These are phyloP conservation scores for Pezicula neosporulosa DNA, from an alignment of 2,329 filamentous ascomycete species.

Conservation along the genomic window DNA sequence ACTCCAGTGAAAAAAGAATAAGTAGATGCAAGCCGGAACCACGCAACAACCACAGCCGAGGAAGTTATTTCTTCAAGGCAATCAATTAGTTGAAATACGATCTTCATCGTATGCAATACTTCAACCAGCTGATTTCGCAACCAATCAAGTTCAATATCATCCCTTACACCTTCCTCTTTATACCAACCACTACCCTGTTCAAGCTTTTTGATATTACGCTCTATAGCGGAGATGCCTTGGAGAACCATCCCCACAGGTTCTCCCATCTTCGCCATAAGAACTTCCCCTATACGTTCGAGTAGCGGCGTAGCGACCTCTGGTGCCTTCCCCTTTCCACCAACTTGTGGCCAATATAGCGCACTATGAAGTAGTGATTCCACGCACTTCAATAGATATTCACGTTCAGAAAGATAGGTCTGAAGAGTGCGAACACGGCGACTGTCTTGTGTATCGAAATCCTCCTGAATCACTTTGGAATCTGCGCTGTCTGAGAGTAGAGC, in stretches of 20 bases:
- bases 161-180: slow-evolving; percentile 39
- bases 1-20: slow-evolving; percentile 69
- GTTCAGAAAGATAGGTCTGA: slow-evolving; percentile 67
- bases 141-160: slow-evolving; percentile 57
- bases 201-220: slow-evolving; percentile 43
- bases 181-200: slow-evolving; percentile 41
- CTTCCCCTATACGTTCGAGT: slow-evolving; percentile 9
- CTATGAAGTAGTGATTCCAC: slow-evolving; percentile 42
- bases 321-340: slow-evolving; percentile 4
- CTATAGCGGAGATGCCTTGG: slow-evolving; percentile 44
- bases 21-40: slow-evolving; percentile 71
- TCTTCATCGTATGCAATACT: slow-evolving; percentile 68
- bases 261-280: slow-evolving; percentile 6
- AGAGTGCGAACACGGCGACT: slow-evolving; percentile 66
- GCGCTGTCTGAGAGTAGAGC: slow-evolving; percentile 27
- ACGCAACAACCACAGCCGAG: slow-evolving; percentile 57
- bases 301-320: slow-evolving; percentile 1
- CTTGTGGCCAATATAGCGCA: slow-evolving; percentile 23
- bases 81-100: slow-evolving; percentile 69
- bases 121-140: slow-evolving; percentile 63
- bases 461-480: slow-evolving; percentile 40
- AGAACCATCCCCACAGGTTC: slow-evolving; percentile 13
- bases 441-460: slow-evolving; percentile 60
- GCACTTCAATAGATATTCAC: slow-evolving; percentile 63
- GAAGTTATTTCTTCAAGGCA: slow-evolving; percentile 53